Base-by-base conservation (phyloP, 345 rosid genomes). In the Litchi chinensis region DNA sequence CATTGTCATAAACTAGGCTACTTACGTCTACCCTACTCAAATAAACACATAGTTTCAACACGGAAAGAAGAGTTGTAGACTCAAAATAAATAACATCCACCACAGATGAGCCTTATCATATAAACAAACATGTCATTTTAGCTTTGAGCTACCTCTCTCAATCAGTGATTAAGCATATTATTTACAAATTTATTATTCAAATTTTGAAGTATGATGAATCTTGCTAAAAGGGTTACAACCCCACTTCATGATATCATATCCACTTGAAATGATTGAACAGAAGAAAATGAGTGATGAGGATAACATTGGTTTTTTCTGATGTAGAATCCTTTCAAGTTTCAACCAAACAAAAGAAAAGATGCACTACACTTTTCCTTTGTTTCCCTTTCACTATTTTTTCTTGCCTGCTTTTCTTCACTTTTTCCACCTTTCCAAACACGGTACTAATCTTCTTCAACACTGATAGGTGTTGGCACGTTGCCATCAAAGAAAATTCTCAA, bases 391-490 rank as follows among this genome's bases (percentile, higher is more conserved):
- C 26, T 44, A 44, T 22, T 44, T 43, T 12, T 43, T 69, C 70
- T 19, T 18, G 48, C 26, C 5, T 56, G 21, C 48, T 32, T 37
- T 56, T 72, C 48, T n/a, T 56, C 21, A 19, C 75, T 56, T 73
- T 63, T 24, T 24, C 68, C 68, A 57, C 26, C 10, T 37, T 73
- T 16, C 65, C 76, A 57, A 73, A 73, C 48, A 39, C 52, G 37
- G 18, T 18, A 64, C 1, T 44, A 74, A 22, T 46, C 70, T 63
- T 46, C 77, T 26, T 44, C 12, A 54, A 46, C 62, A 75, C 57
- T 75, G 62, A 24, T 64, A 24, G 70, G 19, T 46, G 63, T 75
- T 75, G 70, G 62, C 70, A 63, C 10, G 77, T 64, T 65, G 52
- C 52, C 70, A 74, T 74, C 77, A 43, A 74, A 8, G 8, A 19